Evolutionary conservation across 805 yeast genomes (phyloP), one percentile per base, ranked within the genome.

Genomic region (Schwanniomyces vanrijiae): DNA sequence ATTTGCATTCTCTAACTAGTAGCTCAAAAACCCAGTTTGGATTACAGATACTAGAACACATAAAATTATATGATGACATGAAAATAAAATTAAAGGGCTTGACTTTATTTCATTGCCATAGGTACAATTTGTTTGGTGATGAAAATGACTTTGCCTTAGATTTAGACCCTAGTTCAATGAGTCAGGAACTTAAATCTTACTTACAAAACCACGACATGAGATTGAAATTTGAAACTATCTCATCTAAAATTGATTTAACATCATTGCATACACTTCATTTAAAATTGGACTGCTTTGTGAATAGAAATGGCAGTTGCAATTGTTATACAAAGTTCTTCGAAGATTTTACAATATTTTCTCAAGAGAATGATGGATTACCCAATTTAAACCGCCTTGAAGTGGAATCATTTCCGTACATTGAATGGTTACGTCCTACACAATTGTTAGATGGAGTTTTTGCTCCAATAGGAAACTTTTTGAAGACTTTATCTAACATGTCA

Each of bases 391-490:
- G 59, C 41, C 61, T 68, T 44, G 66, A 63, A 48, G 43, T 66
- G 37, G 71, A 63, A 45, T 54, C 62, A 26, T 63, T 56, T 46
- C 72, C 70, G 14, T 64, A 61, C 43, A 42, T 56, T 22, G 72
- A 66, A 42, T 68, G 73, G 73, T 48, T 65, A 37, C 49, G 70
- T 20, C 71, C 74, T 5, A 65, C 62, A 43, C 68, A 65, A 51
- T 52, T 65, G 10, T 50, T 69, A 28, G 66, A 64, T 42, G 57
- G 54, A 35, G 58, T 62, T 8, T 44, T 69, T 13, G 55, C 61
- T 1, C 74, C 74, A 2, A 53, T 69, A 33, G 71, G 73, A 0
- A 52, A 51, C 7, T 64, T 66, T 42, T 47, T 68, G 16, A 58
- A 58, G 33, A 54, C 66, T 4, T 55, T 68, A 45, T 31, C 40